Percentiles rank a stretch among this genome's conserved stretches.
phyloP scores from a whole-genome alignment of 2,329 filamentous ascomycete genomes.

The Emergomyces africanus region DNA sequence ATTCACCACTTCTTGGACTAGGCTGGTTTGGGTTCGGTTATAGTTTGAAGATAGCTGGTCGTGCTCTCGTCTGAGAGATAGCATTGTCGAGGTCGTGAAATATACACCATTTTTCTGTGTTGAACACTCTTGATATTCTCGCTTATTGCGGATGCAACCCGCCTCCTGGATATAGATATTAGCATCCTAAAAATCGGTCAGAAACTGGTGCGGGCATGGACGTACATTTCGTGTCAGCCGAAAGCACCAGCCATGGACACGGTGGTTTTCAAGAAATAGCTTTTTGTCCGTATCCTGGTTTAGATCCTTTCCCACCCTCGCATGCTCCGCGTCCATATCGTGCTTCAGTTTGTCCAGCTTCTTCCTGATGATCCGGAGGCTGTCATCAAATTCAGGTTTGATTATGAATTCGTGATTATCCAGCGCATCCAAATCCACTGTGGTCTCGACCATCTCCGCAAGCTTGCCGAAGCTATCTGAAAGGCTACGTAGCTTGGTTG shows the following conservation, averaged over 20 bases:
- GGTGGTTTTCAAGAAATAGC: constrained; percentile 92
- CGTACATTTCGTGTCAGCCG: constrained; percentile 60
- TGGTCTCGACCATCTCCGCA: constrained; percentile 97
- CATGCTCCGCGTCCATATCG: constrained; percentile 75
- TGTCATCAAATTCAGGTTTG: constrained; percentile 94
- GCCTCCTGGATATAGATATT: constrained; percentile 45
- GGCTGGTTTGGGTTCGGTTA: constrained; percentile 80
- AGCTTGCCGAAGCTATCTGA: constrained; percentile 71
- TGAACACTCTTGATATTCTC: constrained; percentile 81
- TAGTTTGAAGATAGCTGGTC: constrained; percentile 92
- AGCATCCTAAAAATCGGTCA: not conserved
- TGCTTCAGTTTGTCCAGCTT: constrained; percentile 74
- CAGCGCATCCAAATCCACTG: constrained; percentile 85
- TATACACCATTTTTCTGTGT: constrained; percentile 99
- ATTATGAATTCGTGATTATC: constrained; percentile 98
- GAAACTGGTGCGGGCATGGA: not conserved
- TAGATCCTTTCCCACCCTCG: constrained; percentile 63
- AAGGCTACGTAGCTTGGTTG: constrained; percentile 62
- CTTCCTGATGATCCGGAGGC: constrained; percentile 73
- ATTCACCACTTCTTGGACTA: constrained; percentile 83
- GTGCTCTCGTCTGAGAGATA: constrained; percentile 72
- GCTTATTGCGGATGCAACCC: constrained; percentile 83
- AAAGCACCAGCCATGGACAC: constrained; percentile 93
- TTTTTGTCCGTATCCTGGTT: constrained; percentile 96
- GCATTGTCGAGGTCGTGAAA: constrained; percentile 78